Evolutionary conservation across 208 protist species (phyloP), one percentile per base, ranked within the genome.

Genomic region (Acanthamoeba lenticulata): DNA sequence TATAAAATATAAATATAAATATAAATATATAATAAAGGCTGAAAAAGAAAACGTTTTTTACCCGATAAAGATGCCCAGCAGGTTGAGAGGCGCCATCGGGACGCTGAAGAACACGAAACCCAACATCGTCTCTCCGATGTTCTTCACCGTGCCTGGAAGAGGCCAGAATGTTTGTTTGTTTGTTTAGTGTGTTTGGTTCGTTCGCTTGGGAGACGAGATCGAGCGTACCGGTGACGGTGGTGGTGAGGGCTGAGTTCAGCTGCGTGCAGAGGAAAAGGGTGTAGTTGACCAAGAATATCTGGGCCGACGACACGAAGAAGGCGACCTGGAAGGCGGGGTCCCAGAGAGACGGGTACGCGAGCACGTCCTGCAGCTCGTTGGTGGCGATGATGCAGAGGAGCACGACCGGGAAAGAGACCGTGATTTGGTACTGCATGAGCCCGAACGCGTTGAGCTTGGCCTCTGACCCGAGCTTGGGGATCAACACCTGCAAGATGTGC

Each of bases 251-350:
- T 47, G 74, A 85, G 42, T 40, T 85, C 21, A 85, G 40, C 2
- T 42, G 36, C 3, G 74, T 85, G 42, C 74, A 85, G 27, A 85
- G 42, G 40, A 85, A 85, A 49, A 85, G 36, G 9, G 74, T 55
- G 40, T 85, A 85, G 74, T 85, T 85, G 42, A 85, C 40, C 38
- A 85, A 42, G 42, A 85, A 85, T 42, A 85, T 85, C 42, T 85
- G 74, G 17, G 74, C 74, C 36, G 40, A 85, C 24, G 74, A 85
- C 6, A 85, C 9, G 42, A 85, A 85, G 74, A 85, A 85, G 9
- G 42, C 36, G 36, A 85, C 74, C 74, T 55, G 42, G 29, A 85
- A 85, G 32, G 21, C 36, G 9, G 74, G 74, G 17, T 42, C 13
- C 1, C 24, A n/a, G 11, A 42, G n/a, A 34, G 19, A 34, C 19